Base-by-base conservation (phyloP, 371 early-diverging fungal genomes). In the Mortierella sp. region DNA sequence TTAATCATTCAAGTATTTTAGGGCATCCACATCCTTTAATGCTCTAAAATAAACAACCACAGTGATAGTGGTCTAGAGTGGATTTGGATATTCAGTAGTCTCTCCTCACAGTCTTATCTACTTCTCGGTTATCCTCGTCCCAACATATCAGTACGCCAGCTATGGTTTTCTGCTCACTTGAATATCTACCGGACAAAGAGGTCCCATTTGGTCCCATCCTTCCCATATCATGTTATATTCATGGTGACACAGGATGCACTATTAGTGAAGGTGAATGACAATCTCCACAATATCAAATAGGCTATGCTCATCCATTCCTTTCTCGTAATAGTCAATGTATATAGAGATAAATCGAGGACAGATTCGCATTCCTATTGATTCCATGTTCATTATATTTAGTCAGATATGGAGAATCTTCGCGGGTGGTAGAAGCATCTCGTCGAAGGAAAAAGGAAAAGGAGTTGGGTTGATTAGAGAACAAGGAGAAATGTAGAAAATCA, bases 311-410 rank as follows among this genome's bases (percentile, higher is more conserved):
- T 42, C 15, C 3, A 7, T 42, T 42, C 43, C 43, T 42, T 42
- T 15, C 43, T 12, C 15, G 43, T 12, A 12, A 42, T 42, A 42
- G 43, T 15, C 7, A 12, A 23, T 13, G 23, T 49, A 32, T 6
- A 56, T 17, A 31, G 31, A 56, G 32, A 56, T 32, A 31, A 32
- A 34, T 56, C 32, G 51, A 26, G 43, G 57, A 0, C 43, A 35
- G 58, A 73, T 73, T 73, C 73, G 66, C 59, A 73, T 73, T 73
- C 73, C 73, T 43, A 31, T 63, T 49, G 67, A 58, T 73, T 63
- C 73, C 28, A 43, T 55, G 66, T 42, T 22, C 58, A 13, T 35
- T 59, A 28, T 43, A 19, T 40, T 55, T 26, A 5, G 51, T 7
- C 29, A 29, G 34, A 17, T 15, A 23, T 42, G 15, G 23, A 17